Base-by-base conservation (phyloP, 495 filamentous ascomycete genomes). In the Aspergillus heteromorphus region DNA sequence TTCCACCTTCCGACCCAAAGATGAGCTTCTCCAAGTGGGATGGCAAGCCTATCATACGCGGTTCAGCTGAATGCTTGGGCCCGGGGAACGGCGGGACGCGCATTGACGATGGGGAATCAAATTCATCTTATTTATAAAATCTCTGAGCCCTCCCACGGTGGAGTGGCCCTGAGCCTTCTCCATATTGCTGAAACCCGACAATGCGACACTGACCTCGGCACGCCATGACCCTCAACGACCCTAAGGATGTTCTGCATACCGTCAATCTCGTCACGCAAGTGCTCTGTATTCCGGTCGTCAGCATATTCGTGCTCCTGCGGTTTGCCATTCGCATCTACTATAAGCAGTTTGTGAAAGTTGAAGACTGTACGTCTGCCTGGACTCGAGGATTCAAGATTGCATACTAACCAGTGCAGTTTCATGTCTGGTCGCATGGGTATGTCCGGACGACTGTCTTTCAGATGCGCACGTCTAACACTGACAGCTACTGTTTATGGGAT, bases 261-360 rank as follows among this genome's bases (percentile, higher is more conserved):
- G 43, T 75, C 31, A 76, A 73, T 45, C 54, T 73, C 0, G 67
- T 75, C 31, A 74, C 71, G 10, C 73, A 79, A 59, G 65, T 60
- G 29, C 59, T 79, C n/a, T 78, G 72, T 56, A 68, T 79, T 40
- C 66, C 67, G 1, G 65, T 79, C 40, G 62, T 70, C 17, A 64
- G 69, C 13, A 27, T 72, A 1, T 72, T 76, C 40, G 64, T 78
- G 14, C 50, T 48, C 1, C 48, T 74, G 21, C 71, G 76, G 4
- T 65, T 74, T 18, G 67, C 65, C 42, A 66, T 68, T n/a, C 69
- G 73, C 42, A 50, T 57, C 7, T 65, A 63, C 7, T 73, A 76
- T 29, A 69, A 66, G 29, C 69, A 71, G 21, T 56, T 53, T 16
- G 56, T 74, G 2, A 62, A 62, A 2, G 36, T 69, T 50, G 74